These are phyloP conservation scores for Trichoderma citrinoviride DNA, from an alignment of 2,329 filamentous ascomycete species.

Conservation along the genomic window DNA sequence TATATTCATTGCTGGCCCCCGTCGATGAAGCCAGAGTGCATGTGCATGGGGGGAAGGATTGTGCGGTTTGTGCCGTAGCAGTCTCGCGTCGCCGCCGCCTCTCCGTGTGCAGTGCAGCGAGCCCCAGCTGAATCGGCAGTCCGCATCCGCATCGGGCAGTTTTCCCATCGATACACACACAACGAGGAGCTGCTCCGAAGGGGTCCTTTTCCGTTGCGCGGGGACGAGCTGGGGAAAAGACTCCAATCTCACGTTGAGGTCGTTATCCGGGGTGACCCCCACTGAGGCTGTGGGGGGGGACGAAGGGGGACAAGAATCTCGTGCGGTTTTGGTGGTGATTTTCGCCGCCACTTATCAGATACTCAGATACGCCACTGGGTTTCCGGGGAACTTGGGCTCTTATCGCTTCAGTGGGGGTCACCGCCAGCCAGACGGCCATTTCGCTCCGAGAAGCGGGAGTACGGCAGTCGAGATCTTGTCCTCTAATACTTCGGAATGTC, in stretches of 20 bases:
- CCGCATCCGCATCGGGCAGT: constrained; percentile 5
- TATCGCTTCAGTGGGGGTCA: constrained; percentile 10
- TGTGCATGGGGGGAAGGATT: constrained; percentile 1
- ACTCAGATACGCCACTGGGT: background rate
- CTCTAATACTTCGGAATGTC: too few species aligned
- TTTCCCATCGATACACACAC: background rate
- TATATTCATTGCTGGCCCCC: constrained; percentile 21
- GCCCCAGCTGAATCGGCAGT: constrained; percentile 1
- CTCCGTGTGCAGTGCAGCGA: constrained; percentile 11
- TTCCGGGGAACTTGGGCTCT: background rate
- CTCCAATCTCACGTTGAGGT: constrained; percentile 17
- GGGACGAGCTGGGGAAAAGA: constrained; percentile 20
- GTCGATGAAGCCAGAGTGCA: constrained; percentile 17
- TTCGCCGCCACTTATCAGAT: background rate
- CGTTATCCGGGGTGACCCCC: constrained; percentile 25
- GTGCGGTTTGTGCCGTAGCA: background rate
- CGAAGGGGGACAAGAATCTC: background rate
- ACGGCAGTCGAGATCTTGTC: too few species aligned
- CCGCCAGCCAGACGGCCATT: background rate
- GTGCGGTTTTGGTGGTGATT: background rate
- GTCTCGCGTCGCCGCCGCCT: background rate
- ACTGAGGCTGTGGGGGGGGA: background rate
- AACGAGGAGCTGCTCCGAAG: background rate
- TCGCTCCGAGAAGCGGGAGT: too few species aligned
- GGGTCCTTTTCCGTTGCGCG: constrained; percentile 14